These are phyloP conservation scores for Conringia planisiliqua DNA, from an alignment of 345 rosid genomes.

Conservation along the genomic window DNA sequence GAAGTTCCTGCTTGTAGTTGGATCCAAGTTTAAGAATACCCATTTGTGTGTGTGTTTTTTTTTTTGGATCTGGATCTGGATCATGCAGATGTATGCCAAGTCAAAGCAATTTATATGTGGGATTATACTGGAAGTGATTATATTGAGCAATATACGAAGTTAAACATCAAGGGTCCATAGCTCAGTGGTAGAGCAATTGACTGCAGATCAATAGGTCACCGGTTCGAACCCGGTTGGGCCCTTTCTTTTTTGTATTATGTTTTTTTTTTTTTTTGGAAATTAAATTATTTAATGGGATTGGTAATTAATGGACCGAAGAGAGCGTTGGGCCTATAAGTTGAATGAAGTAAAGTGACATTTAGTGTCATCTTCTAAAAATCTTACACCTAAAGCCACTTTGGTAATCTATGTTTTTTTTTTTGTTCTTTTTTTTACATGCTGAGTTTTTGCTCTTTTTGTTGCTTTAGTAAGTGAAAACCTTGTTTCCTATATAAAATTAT, in stretches of 20 bases:
- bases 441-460: too few species aligned
- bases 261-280: background rate
- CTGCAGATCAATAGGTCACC: conserved; percentile 86
- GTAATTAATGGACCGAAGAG: background rate
- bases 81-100: background rate
- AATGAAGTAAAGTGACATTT: too few species aligned
- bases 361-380: too few species aligned
- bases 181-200: conserved; percentile 95
- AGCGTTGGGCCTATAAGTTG: too few species aligned
- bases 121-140: background rate
- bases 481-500: too few species aligned
- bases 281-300: background rate
- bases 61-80: background rate
- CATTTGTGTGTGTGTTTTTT: background rate
- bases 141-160: rapidly evolving
- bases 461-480: too few species aligned
- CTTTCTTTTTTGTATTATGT: background rate
- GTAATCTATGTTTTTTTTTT: too few species aligned
- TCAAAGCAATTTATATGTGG: background rate
- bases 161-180: conserved; percentile 48
- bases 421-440: too few species aligned
- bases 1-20: conserved; percentile 54
- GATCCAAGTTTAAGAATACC: conserved; percentile 32
- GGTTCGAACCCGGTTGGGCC: conserved; percentile 59
- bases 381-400: background rate